Evolutionary conservation across 78 protist genomes (phyloP), one percentile per base, ranked within the genome.

Genomic region (Diacronema lutheri): DNA sequence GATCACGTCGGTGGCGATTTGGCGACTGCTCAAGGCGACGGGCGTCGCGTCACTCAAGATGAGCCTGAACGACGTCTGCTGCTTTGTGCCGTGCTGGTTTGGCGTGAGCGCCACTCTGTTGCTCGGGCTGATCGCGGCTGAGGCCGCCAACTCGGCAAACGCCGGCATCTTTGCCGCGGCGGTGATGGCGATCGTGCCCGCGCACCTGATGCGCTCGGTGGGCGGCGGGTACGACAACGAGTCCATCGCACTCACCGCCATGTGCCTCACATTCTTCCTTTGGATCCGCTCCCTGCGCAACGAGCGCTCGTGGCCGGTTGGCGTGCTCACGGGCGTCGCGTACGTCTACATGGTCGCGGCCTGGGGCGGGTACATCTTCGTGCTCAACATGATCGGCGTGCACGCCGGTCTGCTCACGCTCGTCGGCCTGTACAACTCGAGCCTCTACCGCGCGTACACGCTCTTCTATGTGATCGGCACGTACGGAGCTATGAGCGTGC

Each of bases 141-240:
- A 85, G 66, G 23, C 29, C 35, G 0, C 56, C 46, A 13, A 46
- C 66, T 11, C 50, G 12, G 1, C 10, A 14, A 11, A 13, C 58
- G 68, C 83, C 35, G 89, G 84, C 40, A 46, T 41, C 37, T 33
- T 37, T 25, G 72, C 86, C 4, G 82, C 89, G 35, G 65, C 41
- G 25, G 16, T 86, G 66, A 57, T 86, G 65, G 77, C 86, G 29
- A 33, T 78, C 55, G 57, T 80, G 33, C 88, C 88, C 19, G 86
- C 86, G 29, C 85, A 81, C 85, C 41, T 41, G 55, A 58, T 62
- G 85, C 73, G 85, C 58, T 81, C 85, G 38, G 90, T 88, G 20
- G 90, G 60, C n/a, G 90, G 90, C 33, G 78, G 85, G 26, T 88
- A 38, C 73, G 90, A 88, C 58, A 88, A 88, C 58, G 90, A 88